Evolutionary conservation across 495 filamentous ascomycete species (phyloP), one percentile per base, ranked within the genome.

Genomic region (Aspergillus sclerotiicarbonarius): DNA sequence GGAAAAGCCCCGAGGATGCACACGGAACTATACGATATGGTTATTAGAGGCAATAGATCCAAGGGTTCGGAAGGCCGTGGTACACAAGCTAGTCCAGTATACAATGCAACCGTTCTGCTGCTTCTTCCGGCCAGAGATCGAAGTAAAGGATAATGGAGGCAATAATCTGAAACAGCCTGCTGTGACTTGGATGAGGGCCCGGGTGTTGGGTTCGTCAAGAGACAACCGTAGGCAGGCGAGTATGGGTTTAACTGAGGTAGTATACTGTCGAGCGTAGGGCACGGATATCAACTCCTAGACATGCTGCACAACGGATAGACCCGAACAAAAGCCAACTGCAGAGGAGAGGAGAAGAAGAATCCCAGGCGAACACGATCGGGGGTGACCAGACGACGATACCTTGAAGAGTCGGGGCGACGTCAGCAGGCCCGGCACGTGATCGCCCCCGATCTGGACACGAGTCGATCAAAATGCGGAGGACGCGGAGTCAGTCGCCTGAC

Each of bases 361-460:
- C 37, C 33, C 37, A 25, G 25, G 2, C 25, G 25, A 2, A 25
- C 25, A 25, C 25, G 25, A 25, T 3, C 25, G 25, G 25, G 25
- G 44, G 44, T 19, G 44, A 20, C 25, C 9, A 21, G 44, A 21
- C 10, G 47, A 50, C 13, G 31, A 32, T 8, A 32, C 47, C 3
- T 50, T 13, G 47, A 33, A 32, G 8, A 35, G 51, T 52, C 41
- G 51, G 52, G 49, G 19, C 48, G 53, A 61, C 54, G 59, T 62
- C 59, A 62, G 59, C 59, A 57, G 58, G 58, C 29, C 51, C 15
- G 16, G 20, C 58, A 60, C 58, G 53, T 60, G 59, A 62, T 50
- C 10, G 3, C 8, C 21, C 47, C 47, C 13, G 37, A 41, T 41
- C 13, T 12, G 37, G 37, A n/a, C 37, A 37, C 35, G 35, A 13